A percentile compares a stretch with the other conserved stretches of the same genome.
Evolutionary conservation across 1,284 basidiomycete genomes (phyloP).

Genomic region (Neolentinus lepideus): DNA sequence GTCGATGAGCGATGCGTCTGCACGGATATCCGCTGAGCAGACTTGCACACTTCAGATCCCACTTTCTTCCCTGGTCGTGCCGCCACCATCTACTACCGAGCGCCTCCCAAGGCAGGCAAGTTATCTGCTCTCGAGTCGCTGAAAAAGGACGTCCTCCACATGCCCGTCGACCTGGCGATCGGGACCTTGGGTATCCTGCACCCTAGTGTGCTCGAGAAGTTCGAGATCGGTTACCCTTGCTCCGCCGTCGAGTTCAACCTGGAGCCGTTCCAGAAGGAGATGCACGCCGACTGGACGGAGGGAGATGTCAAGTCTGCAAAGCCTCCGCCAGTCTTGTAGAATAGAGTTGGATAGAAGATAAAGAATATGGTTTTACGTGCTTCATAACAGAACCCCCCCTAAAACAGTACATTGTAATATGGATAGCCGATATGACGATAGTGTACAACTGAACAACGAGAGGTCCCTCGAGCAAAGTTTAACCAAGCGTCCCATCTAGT

Average conservation of each 20-base stretch:
- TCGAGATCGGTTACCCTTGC: constrained; percentile 94
- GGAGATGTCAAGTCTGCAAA: constrained; percentile 13
- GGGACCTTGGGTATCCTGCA: constrained; percentile 87
- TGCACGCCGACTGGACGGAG: constrained; percentile 31
- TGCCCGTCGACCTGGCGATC: constrained; percentile 56
- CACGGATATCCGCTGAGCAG: no score
- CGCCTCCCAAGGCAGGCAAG: constrained; percentile 27
- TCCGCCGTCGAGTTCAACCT: constrained; percentile 92
- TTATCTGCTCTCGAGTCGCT: constrained; percentile 27
- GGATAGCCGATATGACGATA: neutral
- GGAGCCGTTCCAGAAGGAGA: constrained; percentile 83
- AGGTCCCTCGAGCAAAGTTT: neutral
- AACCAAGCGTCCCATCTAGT: neutral
- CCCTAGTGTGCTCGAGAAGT: constrained; percentile 85
- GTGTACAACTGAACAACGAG: neutral
- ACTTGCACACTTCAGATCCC: constrained; percentile 45
- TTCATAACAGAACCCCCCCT: no score
- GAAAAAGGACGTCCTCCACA: constrained; percentile 23
- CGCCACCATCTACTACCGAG: constrained; percentile 84
- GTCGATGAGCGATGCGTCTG: constrained; percentile 21
- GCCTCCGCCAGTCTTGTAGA: neutral
- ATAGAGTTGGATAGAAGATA: neutral
- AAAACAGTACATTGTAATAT: no score
- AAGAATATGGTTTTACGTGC: no score
- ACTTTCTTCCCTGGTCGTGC: constrained; percentile 95